Base-by-base conservation (phyloP, 345 rosid species). In the Hypericum perforatum region DNA sequence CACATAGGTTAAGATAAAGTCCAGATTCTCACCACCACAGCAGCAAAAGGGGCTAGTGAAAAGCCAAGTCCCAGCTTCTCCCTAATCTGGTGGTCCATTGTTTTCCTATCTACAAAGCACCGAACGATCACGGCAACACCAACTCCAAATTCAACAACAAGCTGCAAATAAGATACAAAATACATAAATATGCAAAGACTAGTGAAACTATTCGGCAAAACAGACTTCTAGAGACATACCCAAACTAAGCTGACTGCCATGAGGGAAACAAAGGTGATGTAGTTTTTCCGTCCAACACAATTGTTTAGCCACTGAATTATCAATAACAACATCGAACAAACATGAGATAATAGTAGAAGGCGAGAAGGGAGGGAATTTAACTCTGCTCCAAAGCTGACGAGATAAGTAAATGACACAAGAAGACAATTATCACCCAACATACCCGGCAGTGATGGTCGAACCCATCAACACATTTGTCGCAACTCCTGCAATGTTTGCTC, bases 381-480 rank as follows among this genome's bases (percentile, higher is more conserved):
- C 32, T 22, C 32, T 22, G 32, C 1, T 22, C 32, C 32, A 22
- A 22, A 22, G 4, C 32, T 22, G 32, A 4, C 32, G 32, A 22
- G 32, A 22, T 1, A 22, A 22, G 56, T 53, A 36, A 37, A 63
- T 41, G 38, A 50, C 4, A 22, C 32, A 22, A 22, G 32, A 22
- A 22, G 32, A 22, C 32, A 22, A 22, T 22, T 22, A 22, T 22
- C 32, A 22, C 32, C 32, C 32, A 53, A 61, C 88, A 71, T 69
- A 91, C 96, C 65, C 92, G 84, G 59, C 98, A 91, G 70, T 91
- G 96, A 67, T 91, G 98, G 74, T 91, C 98, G 78, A 91, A 87
- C 68, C 92, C 95, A 75, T 87, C 96, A 45, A 91, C 86, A 49
- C 98, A 91, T 62, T 91, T 91, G 71, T 79, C 82, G 59, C 98